A percentile compares a stretch with the other conserved stretches of the same genome.
phyloP scores from a whole-genome alignment of 1,284 basidiomycete species.

The Papiliotrema terrestris region DNA sequence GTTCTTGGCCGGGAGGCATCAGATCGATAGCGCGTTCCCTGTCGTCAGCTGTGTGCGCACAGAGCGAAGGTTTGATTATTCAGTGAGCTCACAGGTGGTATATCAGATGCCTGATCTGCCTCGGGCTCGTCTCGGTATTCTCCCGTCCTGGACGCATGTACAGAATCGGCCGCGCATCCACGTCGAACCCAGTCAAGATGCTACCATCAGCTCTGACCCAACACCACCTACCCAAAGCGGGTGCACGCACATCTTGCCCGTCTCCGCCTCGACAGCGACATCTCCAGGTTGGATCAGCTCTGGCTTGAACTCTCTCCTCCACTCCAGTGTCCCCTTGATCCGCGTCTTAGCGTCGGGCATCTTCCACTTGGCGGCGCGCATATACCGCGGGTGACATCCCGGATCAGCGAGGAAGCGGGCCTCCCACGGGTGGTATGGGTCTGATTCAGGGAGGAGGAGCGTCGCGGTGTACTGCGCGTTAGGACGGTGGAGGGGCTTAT shows the following conservation, averaged over 20 bases:
- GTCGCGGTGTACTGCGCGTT: slow-evolving; percentile 60
- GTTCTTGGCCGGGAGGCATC: slow-evolving; percentile 76
- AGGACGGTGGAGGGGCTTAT: too few relatives aligned
- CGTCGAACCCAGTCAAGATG: slow-evolving; percentile 75
- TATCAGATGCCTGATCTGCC: slow-evolving; percentile 75
- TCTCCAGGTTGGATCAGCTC: slow-evolving; percentile 76
- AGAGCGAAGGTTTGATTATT: too few relatives aligned
- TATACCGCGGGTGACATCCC: slow-evolving; percentile 73
- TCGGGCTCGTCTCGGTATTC: slow-evolving; percentile 69
- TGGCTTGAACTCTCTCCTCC: slow-evolving; percentile 75
- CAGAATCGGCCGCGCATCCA: slow-evolving; percentile 72
- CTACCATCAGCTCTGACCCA: slow-evolving; percentile 47
- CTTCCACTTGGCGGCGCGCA: slow-evolving; percentile 80
- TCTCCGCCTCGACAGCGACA: slow-evolving; percentile 67
- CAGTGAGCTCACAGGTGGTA: slow-evolving; percentile 65
- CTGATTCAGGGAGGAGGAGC: slow-evolving; percentile 60
- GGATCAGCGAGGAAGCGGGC: slow-evolving; percentile 66
- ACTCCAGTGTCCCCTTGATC: slow-evolving; percentile 70
- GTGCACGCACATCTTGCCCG: slow-evolving; percentile 74
- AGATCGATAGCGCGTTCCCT: slow-evolving; percentile 82
- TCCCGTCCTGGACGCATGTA: slow-evolving; percentile 80
- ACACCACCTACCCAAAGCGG: background rate
- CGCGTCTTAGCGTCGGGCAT: slow-evolving; percentile 69
- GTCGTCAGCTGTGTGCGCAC: background rate
- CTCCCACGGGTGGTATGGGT: slow-evolving; percentile 73